These are phyloP conservation scores for Myxozyma neglecta DNA, from an alignment of 805 yeast species.

Conservation along the genomic window DNA sequence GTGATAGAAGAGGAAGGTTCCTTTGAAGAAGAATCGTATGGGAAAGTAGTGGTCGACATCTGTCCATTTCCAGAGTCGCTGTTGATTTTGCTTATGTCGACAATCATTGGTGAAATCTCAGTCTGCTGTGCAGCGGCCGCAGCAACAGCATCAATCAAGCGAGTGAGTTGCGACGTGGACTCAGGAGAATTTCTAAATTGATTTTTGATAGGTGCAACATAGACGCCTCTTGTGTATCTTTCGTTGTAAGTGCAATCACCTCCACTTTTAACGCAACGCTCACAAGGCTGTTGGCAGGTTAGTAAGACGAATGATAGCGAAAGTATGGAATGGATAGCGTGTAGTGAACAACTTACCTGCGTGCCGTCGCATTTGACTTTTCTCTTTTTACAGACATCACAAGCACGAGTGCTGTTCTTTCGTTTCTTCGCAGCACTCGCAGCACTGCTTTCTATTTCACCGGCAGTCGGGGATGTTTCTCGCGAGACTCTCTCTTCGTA, in stretches of 20 bases:
- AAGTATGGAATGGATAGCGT: too few relatives aligned
- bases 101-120: not conserved
- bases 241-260: slow-evolving; percentile 15
- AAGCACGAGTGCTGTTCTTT: slow-evolving; percentile 26
- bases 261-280: slow-evolving; percentile 3
- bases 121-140: not conserved
- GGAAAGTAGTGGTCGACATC: not conserved
- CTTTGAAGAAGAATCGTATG: not conserved
- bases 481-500: not conserved
- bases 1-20: not conserved
- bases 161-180: not conserved
- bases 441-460: not conserved
- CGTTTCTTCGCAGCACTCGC: not conserved
- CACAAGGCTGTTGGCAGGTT: slow-evolving; percentile 14
- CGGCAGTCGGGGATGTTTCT: not conserved
- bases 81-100: not conserved
- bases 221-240: slow-evolving; percentile 21
- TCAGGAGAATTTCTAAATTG: not conserved
- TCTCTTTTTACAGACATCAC: slow-evolving; percentile 17
- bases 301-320: not conserved
- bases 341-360: not conserved
- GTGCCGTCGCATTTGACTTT: slow-evolving; percentile 18
- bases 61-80: not conserved
- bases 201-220: slow-evolving; percentile 11
- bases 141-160: not conserved